phyloP scores from a whole-genome alignment of 805 yeast species.

The Candida ficus region DNA sequence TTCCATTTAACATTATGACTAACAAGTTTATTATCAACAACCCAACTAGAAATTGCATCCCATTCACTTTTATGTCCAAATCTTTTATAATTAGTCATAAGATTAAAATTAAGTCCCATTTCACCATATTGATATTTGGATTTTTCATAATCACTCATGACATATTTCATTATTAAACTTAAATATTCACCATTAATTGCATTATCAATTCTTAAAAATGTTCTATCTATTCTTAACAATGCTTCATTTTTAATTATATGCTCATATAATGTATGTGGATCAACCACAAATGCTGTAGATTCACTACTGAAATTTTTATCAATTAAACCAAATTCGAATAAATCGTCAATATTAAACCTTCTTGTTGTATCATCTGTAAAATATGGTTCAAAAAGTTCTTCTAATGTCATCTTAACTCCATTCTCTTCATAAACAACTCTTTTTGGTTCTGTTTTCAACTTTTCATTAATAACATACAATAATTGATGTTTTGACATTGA shows the following conservation, averaged over 20 bases:
- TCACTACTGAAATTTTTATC: slow-evolving; percentile 20
- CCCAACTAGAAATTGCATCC: slow-evolving; percentile 31
- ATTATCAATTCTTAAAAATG: slow-evolving; percentile 33
- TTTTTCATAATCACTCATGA: slow-evolving; percentile 30
- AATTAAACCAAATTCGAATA: slow-evolving; percentile 25
- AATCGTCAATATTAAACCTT: slow-evolving; percentile 25
- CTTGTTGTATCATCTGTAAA: slow-evolving; percentile 25
- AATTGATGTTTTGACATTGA: slow-evolving; percentile 96
- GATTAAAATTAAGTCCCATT: slow-evolving; percentile 30
- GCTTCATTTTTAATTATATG: slow-evolving; percentile 23
- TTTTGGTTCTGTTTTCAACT: slow-evolving; percentile 30
- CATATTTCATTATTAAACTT: slow-evolving; percentile 29
- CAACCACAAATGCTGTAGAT: slow-evolving; percentile 21
- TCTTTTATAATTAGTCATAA: slow-evolving; percentile 15
- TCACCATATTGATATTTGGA: slow-evolving; percentile 36
- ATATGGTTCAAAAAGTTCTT: slow-evolving; percentile 24
- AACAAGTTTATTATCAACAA: slow-evolving; percentile 31
- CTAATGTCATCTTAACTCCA: slow-evolving; percentile 23
- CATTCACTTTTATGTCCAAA: slow-evolving; percentile 18
- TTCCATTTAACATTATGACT: slow-evolving; percentile 37
- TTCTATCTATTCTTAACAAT: slow-evolving; percentile 27
- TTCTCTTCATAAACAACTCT: slow-evolving; percentile 28
- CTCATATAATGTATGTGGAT: slow-evolving; percentile 17
- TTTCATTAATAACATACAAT: slow-evolving; percentile 33
- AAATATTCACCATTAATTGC: slow-evolving; percentile 34